These are phyloP conservation scores for Wallacemonas sp. DNA, from an alignment of 208 protist genomes.

Conservation along the genomic window DNA sequence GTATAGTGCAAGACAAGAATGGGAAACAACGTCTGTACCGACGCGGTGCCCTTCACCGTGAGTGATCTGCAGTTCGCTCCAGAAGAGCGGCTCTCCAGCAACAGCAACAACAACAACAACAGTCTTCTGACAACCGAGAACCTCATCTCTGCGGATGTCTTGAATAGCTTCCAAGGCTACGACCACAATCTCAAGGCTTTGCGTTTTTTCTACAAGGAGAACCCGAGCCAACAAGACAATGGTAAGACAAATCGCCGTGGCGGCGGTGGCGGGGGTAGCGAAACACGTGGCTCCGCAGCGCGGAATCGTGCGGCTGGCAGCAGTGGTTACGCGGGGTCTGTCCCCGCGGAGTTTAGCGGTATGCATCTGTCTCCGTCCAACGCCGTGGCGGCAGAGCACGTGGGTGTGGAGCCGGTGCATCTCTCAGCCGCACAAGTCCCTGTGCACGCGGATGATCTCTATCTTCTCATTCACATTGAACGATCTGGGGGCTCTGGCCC, in stretches of 20 bases:
- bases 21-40: conserved; percentile 67
- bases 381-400: no score
- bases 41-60: conserved; percentile 40
- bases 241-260: neutral
- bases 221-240: neutral
- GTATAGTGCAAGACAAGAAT: no score
- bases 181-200: conserved; percentile 62
- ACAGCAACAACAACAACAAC: neutral
- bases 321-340: no score
- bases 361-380: no score
- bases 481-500: conserved; percentile 16
- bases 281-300: conserved; percentile 27
- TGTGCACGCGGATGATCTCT: conserved; percentile 39
- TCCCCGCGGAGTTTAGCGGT: no score
- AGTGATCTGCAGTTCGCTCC: conserved; percentile 35
- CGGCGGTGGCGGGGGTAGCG: conserved; percentile 13
- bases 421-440: conserved; percentile 32
- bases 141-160: conserved; percentile 6
- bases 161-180: conserved; percentile 27
- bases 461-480: conserved; percentile 66
- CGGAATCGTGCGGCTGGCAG: no score
- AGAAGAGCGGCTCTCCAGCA: no score
- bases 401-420: conserved; percentile 40
- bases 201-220: conserved; percentile 18
- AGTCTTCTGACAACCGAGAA: conserved; percentile 9